Conservation (phyloP, 2,329 filamentous ascomycete genomes). For the Trichocomaceae sp. region DNA sequence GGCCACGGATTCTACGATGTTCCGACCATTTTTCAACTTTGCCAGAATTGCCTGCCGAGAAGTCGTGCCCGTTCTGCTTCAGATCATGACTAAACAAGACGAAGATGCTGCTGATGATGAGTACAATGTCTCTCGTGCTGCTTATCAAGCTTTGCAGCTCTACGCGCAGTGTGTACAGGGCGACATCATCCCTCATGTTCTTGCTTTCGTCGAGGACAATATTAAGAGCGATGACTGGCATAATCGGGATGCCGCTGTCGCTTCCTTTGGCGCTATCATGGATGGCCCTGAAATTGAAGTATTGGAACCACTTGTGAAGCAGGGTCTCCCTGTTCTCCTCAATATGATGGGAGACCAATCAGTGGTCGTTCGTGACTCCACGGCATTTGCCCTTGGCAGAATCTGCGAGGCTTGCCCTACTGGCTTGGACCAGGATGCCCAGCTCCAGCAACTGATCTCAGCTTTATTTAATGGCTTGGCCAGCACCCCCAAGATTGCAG, state of each 20-base stretch:
- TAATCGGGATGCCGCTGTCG: constrained; percentile 87
- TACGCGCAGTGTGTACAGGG: constrained; percentile 87
- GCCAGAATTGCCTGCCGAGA: constrained; percentile 86
- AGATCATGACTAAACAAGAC: constrained; percentile 90
- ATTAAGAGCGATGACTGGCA: constrained; percentile 91
- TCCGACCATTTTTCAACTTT: constrained; percentile 93
- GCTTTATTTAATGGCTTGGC: constrained; percentile 85
- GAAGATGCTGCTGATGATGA: constrained; percentile 95
- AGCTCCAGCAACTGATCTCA: constrained; percentile 77
- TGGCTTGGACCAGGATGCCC: constrained; percentile 75
- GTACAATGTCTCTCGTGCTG: constrained; percentile 91
- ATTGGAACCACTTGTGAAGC: constrained; percentile 89
- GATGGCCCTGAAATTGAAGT: constrained; percentile 92
- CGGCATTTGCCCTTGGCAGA: constrained; percentile 89
- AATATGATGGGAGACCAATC: constrained; percentile 85
- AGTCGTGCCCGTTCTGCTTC: constrained; percentile 84
- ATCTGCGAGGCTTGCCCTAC: constrained; percentile 92
- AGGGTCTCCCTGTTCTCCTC: constrained; percentile 85
- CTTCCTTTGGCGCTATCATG: constrained; percentile 97
- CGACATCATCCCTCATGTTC: constrained; percentile 76
- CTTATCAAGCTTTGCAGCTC: constrained; percentile 93
- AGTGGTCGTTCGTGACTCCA: constrained; percentile 89
- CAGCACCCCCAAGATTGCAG: constrained; percentile 91
- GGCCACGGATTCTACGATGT: constrained; percentile 69
- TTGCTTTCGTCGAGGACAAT: constrained; percentile 86